phyloP scores from a whole-genome alignment of 2,329 filamentous ascomycete genomes.

The Talaromyces sp. region DNA sequence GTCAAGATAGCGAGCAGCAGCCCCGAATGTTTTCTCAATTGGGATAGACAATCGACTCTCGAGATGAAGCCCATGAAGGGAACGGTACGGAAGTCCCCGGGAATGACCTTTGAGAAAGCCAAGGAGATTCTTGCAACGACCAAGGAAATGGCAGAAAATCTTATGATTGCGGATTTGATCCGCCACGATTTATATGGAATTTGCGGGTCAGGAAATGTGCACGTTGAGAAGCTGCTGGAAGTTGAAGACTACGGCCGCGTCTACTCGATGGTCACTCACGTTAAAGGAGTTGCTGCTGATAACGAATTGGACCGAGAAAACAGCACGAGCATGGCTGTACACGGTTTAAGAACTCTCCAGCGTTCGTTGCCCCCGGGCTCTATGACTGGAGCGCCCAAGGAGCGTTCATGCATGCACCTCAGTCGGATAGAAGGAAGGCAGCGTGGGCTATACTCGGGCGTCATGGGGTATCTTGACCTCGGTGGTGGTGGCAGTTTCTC shows the following conservation, averaged over 20 bases:
- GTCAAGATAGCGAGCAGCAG: slow-evolving; percentile 75
- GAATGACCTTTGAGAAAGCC: slow-evolving; percentile 66
- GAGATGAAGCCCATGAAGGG: slow-evolving; percentile 92
- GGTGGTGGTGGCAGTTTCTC: slow-evolving; percentile 83
- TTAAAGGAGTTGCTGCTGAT: slow-evolving; percentile 55
- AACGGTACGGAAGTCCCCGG: slow-evolving; percentile 72
- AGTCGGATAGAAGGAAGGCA: slow-evolving; percentile 57
- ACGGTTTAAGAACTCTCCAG: slow-evolving; percentile 68
- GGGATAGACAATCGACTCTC: slow-evolving; percentile 44
- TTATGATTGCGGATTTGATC: slow-evolving; percentile 98
- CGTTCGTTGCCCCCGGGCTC: slow-evolving; percentile 79
- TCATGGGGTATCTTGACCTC: slow-evolving; percentile 84
- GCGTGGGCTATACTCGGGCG: slow-evolving; percentile 77
- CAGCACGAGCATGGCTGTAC: slow-evolving; percentile 28
- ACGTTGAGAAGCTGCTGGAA: slow-evolving; percentile 70
- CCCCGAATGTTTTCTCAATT: slow-evolving; percentile 81
- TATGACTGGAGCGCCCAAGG: slow-evolving; percentile 96
- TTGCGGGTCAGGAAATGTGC: slow-evolving; percentile 66
- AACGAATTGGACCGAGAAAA: slow-evolving; percentile 22
- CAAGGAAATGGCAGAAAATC: slow-evolving; percentile 91
- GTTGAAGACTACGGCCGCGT: slow-evolving; percentile 90
- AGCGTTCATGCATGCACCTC: slow-evolving; percentile 80
- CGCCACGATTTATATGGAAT: slow-evolving; percentile 87
- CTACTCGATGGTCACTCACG: slow-evolving; percentile 84
- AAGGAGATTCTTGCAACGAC: slow-evolving; percentile 66